Conservation (phyloP, 2,329 filamentous ascomycete species). For the Colletotrichum tropicale region DNA sequence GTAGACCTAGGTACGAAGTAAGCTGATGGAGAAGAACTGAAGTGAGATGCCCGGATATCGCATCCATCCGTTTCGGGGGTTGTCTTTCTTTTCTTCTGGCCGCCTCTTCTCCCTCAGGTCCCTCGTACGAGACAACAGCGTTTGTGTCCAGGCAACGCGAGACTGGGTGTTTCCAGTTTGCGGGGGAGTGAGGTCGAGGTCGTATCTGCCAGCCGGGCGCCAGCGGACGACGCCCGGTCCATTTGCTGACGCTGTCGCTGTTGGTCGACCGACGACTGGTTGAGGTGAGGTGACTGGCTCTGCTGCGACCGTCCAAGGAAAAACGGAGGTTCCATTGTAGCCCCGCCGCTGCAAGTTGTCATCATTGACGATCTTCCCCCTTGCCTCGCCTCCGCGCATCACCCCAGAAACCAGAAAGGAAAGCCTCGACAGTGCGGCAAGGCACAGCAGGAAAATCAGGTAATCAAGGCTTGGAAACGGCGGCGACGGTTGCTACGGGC, state of each 20-base stretch:
- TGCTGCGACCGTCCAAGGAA: slow-evolving; percentile 1
- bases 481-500: not conserved
- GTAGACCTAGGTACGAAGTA: not conserved
- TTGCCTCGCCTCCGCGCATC: slow-evolving; percentile 11
- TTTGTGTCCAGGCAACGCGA: slow-evolving; percentile 5
- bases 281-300: not conserved
- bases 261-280: not conserved
- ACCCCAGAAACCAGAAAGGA: slow-evolving; percentile 15
- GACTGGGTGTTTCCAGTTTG: not conserved
- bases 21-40: not conserved
- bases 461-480: not conserved
- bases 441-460: not conserved
- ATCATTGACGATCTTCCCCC: slow-evolving; percentile 13
- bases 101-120: not conserved
- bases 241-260: not conserved
- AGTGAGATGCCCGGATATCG: not conserved
- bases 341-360: slow-evolving; percentile 10
- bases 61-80: not conserved
- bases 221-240: not conserved
- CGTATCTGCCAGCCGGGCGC: not conserved
- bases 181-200: not conserved
- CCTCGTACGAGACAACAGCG: not conserved
- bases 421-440: slow-evolving; percentile 1
- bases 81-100: not conserved
- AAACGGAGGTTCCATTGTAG: slow-evolving; percentile 10